Percentiles rank a stretch among this genome's conserved stretches.
Evolutionary conservation across 345 rosid genomes (phyloP).

Genomic region (Populus ilicifolia): DNA sequence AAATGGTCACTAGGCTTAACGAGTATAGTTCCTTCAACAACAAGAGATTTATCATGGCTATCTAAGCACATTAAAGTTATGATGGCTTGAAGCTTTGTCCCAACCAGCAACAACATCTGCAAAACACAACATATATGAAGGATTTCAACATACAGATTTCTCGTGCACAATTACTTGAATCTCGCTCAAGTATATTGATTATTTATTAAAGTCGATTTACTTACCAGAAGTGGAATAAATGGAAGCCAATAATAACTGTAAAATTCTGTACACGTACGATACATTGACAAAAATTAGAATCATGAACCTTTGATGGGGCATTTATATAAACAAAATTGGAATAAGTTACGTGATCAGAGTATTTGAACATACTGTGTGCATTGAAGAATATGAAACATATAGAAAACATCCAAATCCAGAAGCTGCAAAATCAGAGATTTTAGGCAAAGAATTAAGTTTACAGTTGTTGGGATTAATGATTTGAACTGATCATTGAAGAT

Average conservation of each 20-base stretch:
- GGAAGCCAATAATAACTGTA: slow-evolving; percentile 72
- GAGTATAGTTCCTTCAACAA: slow-evolving; percentile 53
- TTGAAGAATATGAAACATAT: slow-evolving; percentile 66
- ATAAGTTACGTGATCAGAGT: background rate
- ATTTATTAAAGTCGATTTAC: slow-evolving; percentile 1
- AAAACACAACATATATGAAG: background rate
- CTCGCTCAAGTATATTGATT: background rate
- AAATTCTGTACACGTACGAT: slow-evolving; percentile 40
- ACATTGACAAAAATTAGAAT: background rate
- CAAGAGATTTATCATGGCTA: slow-evolving; percentile 41
- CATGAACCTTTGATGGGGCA: background rate
- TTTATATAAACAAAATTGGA: background rate
- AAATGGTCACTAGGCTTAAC: slow-evolving; percentile 57
- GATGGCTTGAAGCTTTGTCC: slow-evolving; percentile 52
- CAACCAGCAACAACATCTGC: slow-evolving; percentile 55
- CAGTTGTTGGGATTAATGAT: background rate
- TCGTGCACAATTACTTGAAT: background rate
- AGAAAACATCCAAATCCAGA: slow-evolving; percentile 60
- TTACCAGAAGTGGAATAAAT: slow-evolving; percentile 68
- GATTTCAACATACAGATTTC: background rate
- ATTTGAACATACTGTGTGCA: slow-evolving; percentile 47
- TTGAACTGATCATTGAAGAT: background rate
- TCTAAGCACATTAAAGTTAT: slow-evolving; percentile 58
- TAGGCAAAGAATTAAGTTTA: background rate
- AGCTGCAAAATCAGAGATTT: slow-evolving; percentile 43